Conservation (phyloP, 2,329 filamentous ascomycete species). For the Cordyceps farinosa region DNA sequence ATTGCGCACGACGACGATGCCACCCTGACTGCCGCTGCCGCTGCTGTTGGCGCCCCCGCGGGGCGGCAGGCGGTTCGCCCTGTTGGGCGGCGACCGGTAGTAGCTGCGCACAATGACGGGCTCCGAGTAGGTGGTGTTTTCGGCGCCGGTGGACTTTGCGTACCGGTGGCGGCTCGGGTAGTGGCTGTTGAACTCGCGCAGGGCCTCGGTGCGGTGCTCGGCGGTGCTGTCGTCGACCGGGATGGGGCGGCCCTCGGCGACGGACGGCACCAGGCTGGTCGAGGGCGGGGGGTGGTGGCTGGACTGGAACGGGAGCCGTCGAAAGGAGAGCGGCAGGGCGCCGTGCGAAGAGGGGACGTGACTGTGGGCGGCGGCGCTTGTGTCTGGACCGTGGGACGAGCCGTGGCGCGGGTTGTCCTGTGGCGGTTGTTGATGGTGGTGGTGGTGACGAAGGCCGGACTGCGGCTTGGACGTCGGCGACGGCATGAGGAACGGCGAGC, state of each 20-base stretch:
- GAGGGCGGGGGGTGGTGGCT: slow-evolving; percentile 41
- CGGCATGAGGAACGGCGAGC: background rate
- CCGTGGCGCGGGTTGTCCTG: background rate
- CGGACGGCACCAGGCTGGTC: slow-evolving; percentile 51
- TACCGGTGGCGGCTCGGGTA: slow-evolving; percentile 56
- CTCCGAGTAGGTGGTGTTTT: slow-evolving; percentile 58
- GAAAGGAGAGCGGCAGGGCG: slow-evolving; percentile 47
- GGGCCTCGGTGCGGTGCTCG: slow-evolving; percentile 55
- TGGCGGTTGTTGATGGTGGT: background rate
- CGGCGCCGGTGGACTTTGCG: slow-evolving; percentile 53
- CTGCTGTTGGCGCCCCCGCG: slow-evolving; percentile 23
- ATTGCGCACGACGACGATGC: slow-evolving; percentile 25
- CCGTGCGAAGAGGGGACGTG: background rate
- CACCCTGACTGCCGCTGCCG: slow-evolving; percentile 26
- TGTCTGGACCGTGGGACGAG: background rate
- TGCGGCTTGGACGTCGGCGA: slow-evolving; percentile 4
- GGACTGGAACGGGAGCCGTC: slow-evolving; percentile 45
- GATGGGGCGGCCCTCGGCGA: slow-evolving; percentile 53
- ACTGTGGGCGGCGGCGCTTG: background rate
- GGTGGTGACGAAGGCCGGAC: background rate
- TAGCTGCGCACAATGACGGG: slow-evolving; percentile 65
- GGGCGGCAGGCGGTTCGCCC: slow-evolving; percentile 25
- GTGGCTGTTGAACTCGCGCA: slow-evolving; percentile 57
- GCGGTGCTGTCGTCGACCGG: slow-evolving; percentile 54
- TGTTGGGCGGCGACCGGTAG: slow-evolving; percentile 41